These are phyloP conservation scores for Lotus japonicus DNA, from an alignment of 306 rosid species.

Conservation along the genomic window DNA sequence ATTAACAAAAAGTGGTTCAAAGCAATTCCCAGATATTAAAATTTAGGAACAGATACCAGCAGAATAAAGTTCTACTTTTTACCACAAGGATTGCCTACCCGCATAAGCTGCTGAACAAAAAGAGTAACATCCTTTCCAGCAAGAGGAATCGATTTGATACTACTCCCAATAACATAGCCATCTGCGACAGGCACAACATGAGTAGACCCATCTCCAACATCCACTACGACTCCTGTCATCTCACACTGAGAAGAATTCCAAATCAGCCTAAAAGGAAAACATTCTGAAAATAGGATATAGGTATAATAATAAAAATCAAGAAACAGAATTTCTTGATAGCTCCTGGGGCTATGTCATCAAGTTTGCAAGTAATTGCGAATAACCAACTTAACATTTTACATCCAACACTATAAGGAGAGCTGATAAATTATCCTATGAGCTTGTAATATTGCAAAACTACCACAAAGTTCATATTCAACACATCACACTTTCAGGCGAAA, in stretches of 20 bases:
- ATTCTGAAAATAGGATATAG: background rate
- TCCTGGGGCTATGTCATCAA: background rate
- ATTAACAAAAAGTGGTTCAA: background rate
- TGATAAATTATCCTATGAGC: background rate
- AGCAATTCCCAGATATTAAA: background rate
- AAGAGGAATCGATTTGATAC: constrained; percentile 91
- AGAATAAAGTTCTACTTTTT: background rate
- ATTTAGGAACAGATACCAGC: background rate
- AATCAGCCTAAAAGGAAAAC: constrained; percentile 39
- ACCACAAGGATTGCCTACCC: constrained; percentile 46
- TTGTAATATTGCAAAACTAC: background rate
- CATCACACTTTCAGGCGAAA: background rate
- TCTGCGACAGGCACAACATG: constrained; percentile 99
- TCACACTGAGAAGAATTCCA: constrained; percentile 70
- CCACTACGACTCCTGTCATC: constrained; percentile 99
- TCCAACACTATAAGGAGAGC: background rate
- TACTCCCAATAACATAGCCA: constrained; percentile 97
- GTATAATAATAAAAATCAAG: background rate
- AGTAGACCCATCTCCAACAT: constrained; percentile 92
- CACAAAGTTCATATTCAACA: background rate
- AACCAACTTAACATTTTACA: constrained; percentile 8
- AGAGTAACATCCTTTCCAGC: constrained; percentile 92
- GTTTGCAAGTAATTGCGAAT: background rate
- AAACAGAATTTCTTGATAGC: background rate
- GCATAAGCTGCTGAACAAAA: constrained; percentile 96